Conservation (phyloP, 176 grass and related monocot genomes). For the Otatea glauca region DNA sequence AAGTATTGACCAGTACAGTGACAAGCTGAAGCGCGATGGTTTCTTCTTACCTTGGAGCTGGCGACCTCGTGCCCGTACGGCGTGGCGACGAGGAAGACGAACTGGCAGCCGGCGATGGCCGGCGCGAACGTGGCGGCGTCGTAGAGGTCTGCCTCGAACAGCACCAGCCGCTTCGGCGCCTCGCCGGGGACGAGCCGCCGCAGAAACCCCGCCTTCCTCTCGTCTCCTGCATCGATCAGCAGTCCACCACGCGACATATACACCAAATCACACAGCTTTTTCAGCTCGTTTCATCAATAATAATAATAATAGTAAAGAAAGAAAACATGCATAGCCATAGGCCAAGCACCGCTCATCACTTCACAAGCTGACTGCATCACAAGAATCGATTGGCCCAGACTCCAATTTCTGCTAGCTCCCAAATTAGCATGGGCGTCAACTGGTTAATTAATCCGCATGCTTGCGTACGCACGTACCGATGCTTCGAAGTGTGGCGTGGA, state of each 20-base stretch:
- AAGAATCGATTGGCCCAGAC: no score
- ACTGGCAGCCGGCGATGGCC: conserved; percentile 59
- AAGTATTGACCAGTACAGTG: no score
- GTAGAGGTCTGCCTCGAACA: conserved; percentile 70
- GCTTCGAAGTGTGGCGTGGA: conserved; percentile 47
- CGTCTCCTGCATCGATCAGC: conserved; percentile 40
- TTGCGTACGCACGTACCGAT: conserved; percentile 6
- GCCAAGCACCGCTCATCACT: no score
- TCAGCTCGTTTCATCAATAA: no score
- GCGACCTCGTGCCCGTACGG: conserved; percentile 21
- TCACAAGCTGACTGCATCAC: no score
- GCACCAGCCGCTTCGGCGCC: conserved; percentile 36
- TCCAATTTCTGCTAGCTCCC: no score
- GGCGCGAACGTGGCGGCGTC: conserved; percentile 57
- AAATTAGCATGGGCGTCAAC: no score
- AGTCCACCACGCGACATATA: no score
- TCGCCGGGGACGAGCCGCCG: conserved; percentile 51
- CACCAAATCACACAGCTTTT: not conserved
- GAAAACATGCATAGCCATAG: no score
- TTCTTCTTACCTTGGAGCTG: conserved; percentile 16
- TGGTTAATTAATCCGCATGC: no score
- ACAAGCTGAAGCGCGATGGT: not conserved
- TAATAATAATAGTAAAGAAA: no score
- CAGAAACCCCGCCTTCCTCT: conserved; percentile 48
- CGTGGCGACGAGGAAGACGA: conserved; percentile 75